Conservation (phyloP, 1,139 yeast genomes). For the Taphrina pruni region DNA sequence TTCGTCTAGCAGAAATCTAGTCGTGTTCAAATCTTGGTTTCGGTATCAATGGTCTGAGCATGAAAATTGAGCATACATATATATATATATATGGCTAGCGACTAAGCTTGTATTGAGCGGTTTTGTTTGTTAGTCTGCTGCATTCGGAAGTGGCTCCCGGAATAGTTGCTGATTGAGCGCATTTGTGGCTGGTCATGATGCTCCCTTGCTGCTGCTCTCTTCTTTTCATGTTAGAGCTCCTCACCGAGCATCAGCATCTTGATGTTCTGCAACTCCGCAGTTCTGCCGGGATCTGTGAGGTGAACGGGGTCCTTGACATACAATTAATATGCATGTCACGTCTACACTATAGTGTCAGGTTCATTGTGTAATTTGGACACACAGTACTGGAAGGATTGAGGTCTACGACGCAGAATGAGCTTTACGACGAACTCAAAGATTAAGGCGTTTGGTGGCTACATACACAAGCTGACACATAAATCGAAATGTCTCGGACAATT, state of each 20-base stretch:
- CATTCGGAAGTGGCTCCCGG: not conserved
- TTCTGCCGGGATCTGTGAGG: not conserved
- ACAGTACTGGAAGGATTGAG: too few relatives aligned
- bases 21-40: too few relatives aligned
- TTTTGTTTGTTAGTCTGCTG: not conserved
- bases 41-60: too few relatives aligned
- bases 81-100: too few relatives aligned
- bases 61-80: too few relatives aligned
- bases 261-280: not conserved
- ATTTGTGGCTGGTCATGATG: not conserved
- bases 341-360: too few relatives aligned
- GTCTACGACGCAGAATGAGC: conserved; percentile 10
- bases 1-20: too few relatives aligned
- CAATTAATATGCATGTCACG: too few relatives aligned
- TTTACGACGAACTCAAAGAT: conserved; percentile 66
- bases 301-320: too few relatives aligned
- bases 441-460: conserved; percentile 73
- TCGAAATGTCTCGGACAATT: conserved; percentile 71
- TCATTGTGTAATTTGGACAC: too few relatives aligned
- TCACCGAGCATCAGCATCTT: too few relatives aligned
- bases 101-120: not conserved
- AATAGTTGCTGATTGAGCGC: conserved; percentile 1
- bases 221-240: too few relatives aligned
- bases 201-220: not conserved
- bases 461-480: conserved; percentile 75